These are phyloP conservation scores for Eremothecium gossypii DNA, from an alignment of 1,139 yeast species.

Conservation along the genomic window DNA sequence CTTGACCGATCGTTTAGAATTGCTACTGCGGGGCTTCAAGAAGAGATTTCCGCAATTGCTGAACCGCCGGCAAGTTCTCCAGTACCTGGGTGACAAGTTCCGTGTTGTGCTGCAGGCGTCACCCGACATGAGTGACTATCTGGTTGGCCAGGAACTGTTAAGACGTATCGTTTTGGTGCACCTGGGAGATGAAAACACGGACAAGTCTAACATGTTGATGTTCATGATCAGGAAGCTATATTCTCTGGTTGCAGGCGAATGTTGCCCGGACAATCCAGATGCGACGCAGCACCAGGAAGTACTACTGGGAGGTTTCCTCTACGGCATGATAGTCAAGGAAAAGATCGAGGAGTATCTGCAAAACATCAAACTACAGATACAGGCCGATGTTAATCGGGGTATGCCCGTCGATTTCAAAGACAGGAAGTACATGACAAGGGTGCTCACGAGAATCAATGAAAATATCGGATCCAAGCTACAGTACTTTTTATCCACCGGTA, in stretches of 20 bases:
- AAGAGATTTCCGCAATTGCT: conserved; percentile 53
- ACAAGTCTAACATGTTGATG: conserved; percentile 76
- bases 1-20: conserved; percentile 94
- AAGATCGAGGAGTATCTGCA: conserved; percentile 88
- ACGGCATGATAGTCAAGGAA: conserved; percentile 94
- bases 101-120: conserved; percentile 87
- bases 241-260: conserved; percentile 91
- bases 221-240: conserved; percentile 95
- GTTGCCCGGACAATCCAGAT: conserved; percentile 97
- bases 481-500: conserved; percentile 94
- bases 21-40: conserved; percentile 80
- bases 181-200: conserved; percentile 49
- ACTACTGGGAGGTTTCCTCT: conserved; percentile 87
- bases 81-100: conserved; percentile 91
- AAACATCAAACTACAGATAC: conserved; percentile 62
- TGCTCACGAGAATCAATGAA: conserved; percentile 73
- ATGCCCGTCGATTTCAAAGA: conserved; percentile 77
- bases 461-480: conserved; percentile 92
- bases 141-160: conserved; percentile 81
- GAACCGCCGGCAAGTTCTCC: conserved; percentile 79
- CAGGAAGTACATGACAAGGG: conserved; percentile 71
- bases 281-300: conserved; percentile 99
- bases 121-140: conserved; percentile 78
- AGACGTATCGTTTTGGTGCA: conserved; percentile 84
- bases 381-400: conserved; percentile 74